Base-by-base conservation (phyloP, 2,329 filamentous ascomycete genomes). In the Botrytis elliptica region DNA sequence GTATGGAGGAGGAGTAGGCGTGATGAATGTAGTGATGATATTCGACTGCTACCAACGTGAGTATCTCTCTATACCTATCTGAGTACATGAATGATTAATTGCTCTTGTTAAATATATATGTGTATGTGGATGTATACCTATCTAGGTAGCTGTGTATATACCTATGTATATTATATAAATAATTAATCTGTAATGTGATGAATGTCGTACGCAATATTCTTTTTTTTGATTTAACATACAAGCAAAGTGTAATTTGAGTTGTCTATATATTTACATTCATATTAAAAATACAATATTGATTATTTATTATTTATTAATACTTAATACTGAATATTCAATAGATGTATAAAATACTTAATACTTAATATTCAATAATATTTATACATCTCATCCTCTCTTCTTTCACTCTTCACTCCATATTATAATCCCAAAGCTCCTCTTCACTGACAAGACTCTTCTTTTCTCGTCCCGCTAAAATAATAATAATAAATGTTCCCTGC, bases 401-500 rank as follows among this genome's bases (percentile, higher is more conserved):
- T 33, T 33, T 4, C 33, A 33, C 3, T 33, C 3, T 33, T 33
- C 33, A 33, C 33, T 33, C 33, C 33, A 33, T 33, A 33, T 33
- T 33, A 33, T 33, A 33, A 33, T 33, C 33, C 33, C 33, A 33
- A 33, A 33, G 33, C 33, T 33, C 33, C 33, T 33, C 67, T 25
- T 49, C 18, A 20, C 44, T 46, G 18, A 12, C 40, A 3, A 46
- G n/a, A 46, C 42, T 40, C 60, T n/a, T 20, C 38, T 25, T n/a
- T 46, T 55, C 40, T 42, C 44, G 69, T 71, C 69, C 69, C 69
- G 69, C 69, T 71, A 71, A 71, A 71, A 71, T 38, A 25, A 29
- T 52, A 55, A 29, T 29, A 29, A 29, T 29, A 29, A 29, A 57
- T 40, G 52, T 71, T 65, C 69, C 69, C 69, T 71, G 69, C 69